Percentiles rank a stretch among this genome's conserved stretches.
Conservation (phyloP, 1,284 basidiomycete genomes). For the Apiotrichum sp. region DNA sequence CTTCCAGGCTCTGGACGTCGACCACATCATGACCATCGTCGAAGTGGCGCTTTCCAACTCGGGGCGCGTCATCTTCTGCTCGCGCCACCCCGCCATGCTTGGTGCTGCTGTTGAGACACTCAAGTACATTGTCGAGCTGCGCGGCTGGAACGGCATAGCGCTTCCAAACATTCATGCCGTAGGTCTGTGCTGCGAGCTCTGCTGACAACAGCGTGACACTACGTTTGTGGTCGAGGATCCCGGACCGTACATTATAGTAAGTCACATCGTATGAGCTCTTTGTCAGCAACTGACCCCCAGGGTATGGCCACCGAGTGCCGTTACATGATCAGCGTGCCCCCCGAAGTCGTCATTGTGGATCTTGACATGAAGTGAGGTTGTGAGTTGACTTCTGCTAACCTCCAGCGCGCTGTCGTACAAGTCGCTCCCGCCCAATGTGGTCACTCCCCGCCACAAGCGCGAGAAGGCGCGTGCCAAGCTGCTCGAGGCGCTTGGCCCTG, state of each 20-base stretch:
- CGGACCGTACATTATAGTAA: slow-evolving; percentile 72
- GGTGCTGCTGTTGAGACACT: slow-evolving; percentile 74
- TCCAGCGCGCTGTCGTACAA: slow-evolving; percentile 57
- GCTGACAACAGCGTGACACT: slow-evolving; percentile 25
- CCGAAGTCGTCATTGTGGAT: slow-evolving; percentile 86
- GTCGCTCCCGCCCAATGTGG: slow-evolving; percentile 68
- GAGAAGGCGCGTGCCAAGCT: slow-evolving; percentile 77
- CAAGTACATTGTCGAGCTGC: slow-evolving; percentile 84
- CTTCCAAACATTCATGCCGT: slow-evolving; percentile 74
- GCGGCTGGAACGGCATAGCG: slow-evolving; percentile 88
- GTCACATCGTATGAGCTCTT: background rate
- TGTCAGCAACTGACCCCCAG: slow-evolving; percentile 24
- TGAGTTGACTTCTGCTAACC: background rate
- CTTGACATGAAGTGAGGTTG: slow-evolving; percentile 54
- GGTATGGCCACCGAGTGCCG: slow-evolving; percentile 81
- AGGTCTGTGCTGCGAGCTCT: slow-evolving; percentile 3
- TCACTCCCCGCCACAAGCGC: slow-evolving; percentile 72
- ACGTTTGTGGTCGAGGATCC: slow-evolving; percentile 53
- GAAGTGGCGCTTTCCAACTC: slow-evolving; percentile 90
- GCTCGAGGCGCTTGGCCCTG: slow-evolving; percentile 66
- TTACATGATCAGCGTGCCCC: slow-evolving; percentile 64
- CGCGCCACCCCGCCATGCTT: slow-evolving; percentile 83
- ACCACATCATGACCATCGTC: slow-evolving; percentile 87
- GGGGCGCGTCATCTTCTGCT: slow-evolving; percentile 83
- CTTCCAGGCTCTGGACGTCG: slow-evolving; percentile 88